These are phyloP conservation scores for Aspergillus ellipticus DNA, from an alignment of 495 filamentous ascomycete genomes.

Conservation along the genomic window DNA sequence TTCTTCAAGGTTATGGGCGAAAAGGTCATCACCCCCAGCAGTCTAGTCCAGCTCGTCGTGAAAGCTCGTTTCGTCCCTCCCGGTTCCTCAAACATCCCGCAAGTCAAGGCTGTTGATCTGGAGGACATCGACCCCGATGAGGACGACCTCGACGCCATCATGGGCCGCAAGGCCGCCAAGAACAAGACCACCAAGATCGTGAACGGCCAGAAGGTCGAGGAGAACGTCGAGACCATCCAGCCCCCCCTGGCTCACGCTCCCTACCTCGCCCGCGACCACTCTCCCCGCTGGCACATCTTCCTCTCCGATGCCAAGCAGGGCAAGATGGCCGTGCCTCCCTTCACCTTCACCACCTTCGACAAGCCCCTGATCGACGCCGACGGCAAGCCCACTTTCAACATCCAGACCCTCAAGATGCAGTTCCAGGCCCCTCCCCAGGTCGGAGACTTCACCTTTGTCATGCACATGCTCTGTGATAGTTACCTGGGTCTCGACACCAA, in stretches of 20 bases:
- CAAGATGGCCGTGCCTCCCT: constrained; percentile 92
- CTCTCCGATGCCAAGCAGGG: constrained; percentile 88
- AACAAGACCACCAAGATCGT: constrained; percentile 54
- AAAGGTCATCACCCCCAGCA: constrained; percentile 85
- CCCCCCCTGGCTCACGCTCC: constrained; percentile 85
- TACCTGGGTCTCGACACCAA: constrained; percentile 91
- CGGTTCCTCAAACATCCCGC: constrained; percentile 67
- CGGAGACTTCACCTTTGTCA: constrained; percentile 85
- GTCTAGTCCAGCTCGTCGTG: constrained; percentile 87
- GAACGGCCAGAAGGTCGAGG: constrained; percentile 49
- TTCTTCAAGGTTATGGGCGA: constrained; percentile 99
- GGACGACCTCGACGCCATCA: constrained; percentile 82
- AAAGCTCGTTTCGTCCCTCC: constrained; percentile 94
- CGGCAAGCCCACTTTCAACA: constrained; percentile 79
- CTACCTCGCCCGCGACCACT: constrained; percentile 82
- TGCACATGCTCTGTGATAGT: constrained; percentile 89
- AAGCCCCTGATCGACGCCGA: constrained; percentile 71
- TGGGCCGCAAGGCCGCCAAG: constrained; percentile 67
- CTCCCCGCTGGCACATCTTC: constrained; percentile 89
- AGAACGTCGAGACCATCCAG: constrained; percentile 57
- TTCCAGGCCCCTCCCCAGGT: constrained; percentile 93
- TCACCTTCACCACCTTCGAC: constrained; percentile 85
- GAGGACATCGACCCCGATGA: constrained; percentile 91
- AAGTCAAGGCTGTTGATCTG: constrained; percentile 70
- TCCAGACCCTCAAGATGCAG: constrained; percentile 95